Conservation (phyloP, 306 rosid genomes). For the Cicer judaicum region DNA sequence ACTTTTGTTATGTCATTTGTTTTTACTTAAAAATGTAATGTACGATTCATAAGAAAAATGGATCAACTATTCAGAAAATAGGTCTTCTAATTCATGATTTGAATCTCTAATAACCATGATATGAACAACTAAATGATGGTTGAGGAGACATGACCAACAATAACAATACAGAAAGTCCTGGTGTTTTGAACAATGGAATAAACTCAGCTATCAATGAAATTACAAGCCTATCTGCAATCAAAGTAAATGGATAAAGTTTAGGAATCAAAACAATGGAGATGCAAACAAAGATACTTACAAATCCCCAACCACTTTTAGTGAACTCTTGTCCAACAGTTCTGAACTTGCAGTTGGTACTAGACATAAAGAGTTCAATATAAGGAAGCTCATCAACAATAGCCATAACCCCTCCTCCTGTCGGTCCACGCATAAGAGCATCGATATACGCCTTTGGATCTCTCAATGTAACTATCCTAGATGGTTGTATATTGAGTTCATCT, state of each 20-base stretch:
- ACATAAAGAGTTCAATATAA: constrained; percentile 74
- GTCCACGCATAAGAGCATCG: constrained; percentile 70
- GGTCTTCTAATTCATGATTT: too few species aligned
- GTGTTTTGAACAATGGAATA: constrained; percentile 1
- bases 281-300: constrained; percentile 64
- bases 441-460: constrained; percentile 60
- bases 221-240: not conserved
- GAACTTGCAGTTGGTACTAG: constrained; percentile 67
- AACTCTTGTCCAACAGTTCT: constrained; percentile 92
- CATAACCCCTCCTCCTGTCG: constrained; percentile 74
- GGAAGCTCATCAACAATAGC: constrained; percentile 98
- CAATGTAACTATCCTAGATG: constrained; percentile 68
- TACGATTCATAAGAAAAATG: too few species aligned
- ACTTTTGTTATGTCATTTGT: too few species aligned
- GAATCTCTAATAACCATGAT: too few species aligned
- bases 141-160: too few species aligned
- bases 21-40: too few species aligned
- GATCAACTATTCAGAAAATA: too few species aligned
- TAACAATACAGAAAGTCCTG: too few species aligned
- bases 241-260: not conserved
- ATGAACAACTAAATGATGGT: too few species aligned
- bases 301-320: constrained; percentile 97
- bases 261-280: constrained; percentile 31
- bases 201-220: not conserved
- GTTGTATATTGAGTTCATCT: constrained; percentile 80